Conservation (phyloP, 2,329 filamentous ascomycete genomes). For the Colletotrichum lindemuthianum region DNA sequence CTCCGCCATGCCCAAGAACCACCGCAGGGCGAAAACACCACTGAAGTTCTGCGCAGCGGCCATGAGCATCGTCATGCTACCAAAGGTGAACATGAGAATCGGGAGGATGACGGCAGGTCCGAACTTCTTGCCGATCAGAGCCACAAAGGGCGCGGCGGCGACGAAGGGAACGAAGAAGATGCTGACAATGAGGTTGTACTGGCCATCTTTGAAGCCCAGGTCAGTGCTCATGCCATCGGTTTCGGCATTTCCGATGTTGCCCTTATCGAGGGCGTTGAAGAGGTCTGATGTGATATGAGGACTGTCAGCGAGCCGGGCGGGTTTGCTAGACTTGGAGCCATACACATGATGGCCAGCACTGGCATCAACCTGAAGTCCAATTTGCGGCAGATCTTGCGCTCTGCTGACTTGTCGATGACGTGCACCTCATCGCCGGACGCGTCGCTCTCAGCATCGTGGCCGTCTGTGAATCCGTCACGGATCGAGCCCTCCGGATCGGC, state of each 20-base stretch:
- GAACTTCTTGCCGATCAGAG: constrained; percentile 76
- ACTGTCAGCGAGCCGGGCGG: too few relatives aligned
- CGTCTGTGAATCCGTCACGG: constrained; percentile 18
- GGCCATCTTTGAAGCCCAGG: constrained; percentile 54
- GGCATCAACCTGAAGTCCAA: constrained; percentile 65
- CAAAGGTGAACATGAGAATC: constrained; percentile 77
- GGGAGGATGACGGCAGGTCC: constrained; percentile 75
- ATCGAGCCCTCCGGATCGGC: background rate
- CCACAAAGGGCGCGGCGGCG: constrained; percentile 63
- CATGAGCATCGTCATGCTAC: constrained; percentile 55
- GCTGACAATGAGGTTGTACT: constrained; percentile 77
- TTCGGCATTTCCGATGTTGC: constrained; percentile 54
- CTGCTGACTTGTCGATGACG: constrained; percentile 54
- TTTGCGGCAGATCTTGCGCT: constrained; percentile 62
- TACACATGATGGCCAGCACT: constrained; percentile 64
- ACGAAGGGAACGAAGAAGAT: constrained; percentile 84
- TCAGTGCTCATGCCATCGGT: constrained; percentile 42
- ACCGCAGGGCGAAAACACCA: constrained; percentile 36
- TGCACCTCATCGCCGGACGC: constrained; percentile 39
- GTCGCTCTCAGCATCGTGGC: constrained; percentile 2
- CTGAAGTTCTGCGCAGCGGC: constrained; percentile 39
- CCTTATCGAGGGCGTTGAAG: constrained; percentile 58
- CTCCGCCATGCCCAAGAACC: constrained; percentile 38
- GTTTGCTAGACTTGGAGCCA: constrained; percentile 11
- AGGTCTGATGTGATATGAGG: constrained; percentile 45